Conservation (phyloP, 78 protist genomes). For the Guillardia theta region DNA sequence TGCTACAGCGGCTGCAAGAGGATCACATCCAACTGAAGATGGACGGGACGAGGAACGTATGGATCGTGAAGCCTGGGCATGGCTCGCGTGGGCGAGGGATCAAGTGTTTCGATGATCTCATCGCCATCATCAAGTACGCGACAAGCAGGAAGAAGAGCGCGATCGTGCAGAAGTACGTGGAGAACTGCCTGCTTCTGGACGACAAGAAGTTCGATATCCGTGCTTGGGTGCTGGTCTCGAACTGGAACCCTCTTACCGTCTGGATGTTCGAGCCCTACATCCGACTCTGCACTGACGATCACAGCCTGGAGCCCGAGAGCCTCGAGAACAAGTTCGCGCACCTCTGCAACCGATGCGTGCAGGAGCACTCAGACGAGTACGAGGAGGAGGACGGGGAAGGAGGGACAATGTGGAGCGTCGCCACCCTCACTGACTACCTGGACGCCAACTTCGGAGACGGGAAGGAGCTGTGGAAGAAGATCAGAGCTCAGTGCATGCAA, state of each 20-base stretch:
- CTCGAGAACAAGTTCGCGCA: conserved; percentile 12
- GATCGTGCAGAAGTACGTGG: conserved; percentile 13
- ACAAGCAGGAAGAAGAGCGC: neutral
- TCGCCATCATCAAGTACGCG: neutral
- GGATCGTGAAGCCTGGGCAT: conserved; percentile 22
- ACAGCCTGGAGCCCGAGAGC: neutral
- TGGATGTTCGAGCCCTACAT: conserved; percentile 40
- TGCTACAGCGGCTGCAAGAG: too few species aligned
- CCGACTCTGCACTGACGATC: neutral
- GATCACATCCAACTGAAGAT: neutral
- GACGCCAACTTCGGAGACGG: conserved; percentile 1
- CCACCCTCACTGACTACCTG: neutral
- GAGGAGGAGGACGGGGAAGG: conserved; percentile 24
- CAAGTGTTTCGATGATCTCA: neutral
- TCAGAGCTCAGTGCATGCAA: neutral
- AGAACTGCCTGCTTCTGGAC: neutral
- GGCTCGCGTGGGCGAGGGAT: conserved; percentile 2
- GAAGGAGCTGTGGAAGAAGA: neutral
- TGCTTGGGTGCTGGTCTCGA: neutral
- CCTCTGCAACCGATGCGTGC: conserved; percentile 38
- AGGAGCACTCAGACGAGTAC: neutral
- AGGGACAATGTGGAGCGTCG: neutral
- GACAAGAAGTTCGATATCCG: neutral
- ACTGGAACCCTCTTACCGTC: neutral
- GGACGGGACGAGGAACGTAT: conserved; percentile 19